Base-by-base conservation (phyloP, 441 rosid genomes). In the Pelargonium australe region DNA sequence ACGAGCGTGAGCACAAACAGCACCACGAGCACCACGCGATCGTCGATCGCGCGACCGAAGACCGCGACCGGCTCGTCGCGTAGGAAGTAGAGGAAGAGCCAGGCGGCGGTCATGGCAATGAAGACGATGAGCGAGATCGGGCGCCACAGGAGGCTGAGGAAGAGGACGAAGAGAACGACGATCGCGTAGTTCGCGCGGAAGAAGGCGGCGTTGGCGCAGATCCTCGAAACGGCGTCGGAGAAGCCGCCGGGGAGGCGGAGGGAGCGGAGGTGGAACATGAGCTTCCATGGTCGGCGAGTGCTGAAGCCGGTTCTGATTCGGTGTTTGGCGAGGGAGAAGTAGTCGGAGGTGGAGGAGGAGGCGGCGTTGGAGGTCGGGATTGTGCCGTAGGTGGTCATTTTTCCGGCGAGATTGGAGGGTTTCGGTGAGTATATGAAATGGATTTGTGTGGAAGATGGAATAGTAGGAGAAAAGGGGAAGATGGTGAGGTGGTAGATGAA, bases 261-360 rank as follows among this genome's bases (percentile, higher is more conserved):
- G 1, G 85, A 69, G 3, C 85, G 64, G 62, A 74, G 9, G 66
- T 66, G 80, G 17, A 88, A 58, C 44, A 41, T 41, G 62, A 92
- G 79, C 67, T 87, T 90, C 96, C 96, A 91, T 40, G 97, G 90
- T 65, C 97, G 97, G 71, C 85, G 88, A 58, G 86, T 76, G 3
- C 86, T 67, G 16, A 83, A 8, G 44, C 44, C 44, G 0, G 44
- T 4, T 41, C 9, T 1, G 44, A 41, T 41, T 41, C 44, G 44
- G 5, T 41, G 44, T 8, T 41, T 41, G 7, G 44, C 44, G 9
- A 5, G 5, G 44, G 44, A 41, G 44, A 41, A 4, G 44, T 41
- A 41, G 44, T 41, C 44, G 44, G 9, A 4, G 44, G 7, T 41
- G 44, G 44, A 41, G 44, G 44, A 5, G 44, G 7, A 5, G 44